Conservation (phyloP, 1,284 basidiomycete species). For the Cutaneotrichosporon cutaneum region DNA sequence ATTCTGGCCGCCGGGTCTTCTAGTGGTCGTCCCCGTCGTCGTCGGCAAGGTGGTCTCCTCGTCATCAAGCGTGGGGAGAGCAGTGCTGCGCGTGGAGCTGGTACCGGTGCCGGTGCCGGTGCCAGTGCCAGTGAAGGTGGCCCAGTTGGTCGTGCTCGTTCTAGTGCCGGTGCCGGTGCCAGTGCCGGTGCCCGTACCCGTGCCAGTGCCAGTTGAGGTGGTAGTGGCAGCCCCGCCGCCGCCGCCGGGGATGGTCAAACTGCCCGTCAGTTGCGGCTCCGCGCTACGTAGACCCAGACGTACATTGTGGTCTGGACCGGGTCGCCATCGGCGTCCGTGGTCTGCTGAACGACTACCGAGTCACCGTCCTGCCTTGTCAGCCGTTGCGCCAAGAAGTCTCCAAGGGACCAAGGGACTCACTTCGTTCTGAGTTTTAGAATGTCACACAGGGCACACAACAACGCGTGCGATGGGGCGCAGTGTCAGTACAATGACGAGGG, state of each 20-base stretch:
- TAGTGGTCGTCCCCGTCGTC: slow-evolving; percentile 9
- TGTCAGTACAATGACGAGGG: neutral
- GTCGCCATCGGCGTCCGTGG: slow-evolving; percentile 34
- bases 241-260: neutral
- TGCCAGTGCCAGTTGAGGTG: slow-evolving; percentile 1
- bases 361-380: slow-evolving; percentile 32
- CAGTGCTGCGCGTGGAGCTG: neutral
- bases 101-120: slow-evolving; percentile 5
- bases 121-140: slow-evolving; percentile 2
- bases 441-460: neutral
- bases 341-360: slow-evolving; percentile 32
- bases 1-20: slow-evolving; percentile 1
- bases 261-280: neutral
- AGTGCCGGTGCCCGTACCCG: slow-evolving; percentile 10
- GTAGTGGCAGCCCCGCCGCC: slow-evolving; percentile 12
- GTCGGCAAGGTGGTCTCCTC: slow-evolving; percentile 13
- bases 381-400: neutral
- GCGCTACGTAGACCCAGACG: slow-evolving; percentile 4
- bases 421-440: neutral
- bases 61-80: neutral
- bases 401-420: neutral
- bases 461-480: neutral
- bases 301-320: slow-evolving; percentile 31
- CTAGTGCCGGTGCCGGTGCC: slow-evolving; percentile 8
- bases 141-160: slow-evolving; percentile 12